Evolutionary conservation across 371 early-diverging fungal species (phyloP).

Genomic region (Mortierella sp.): DNA sequence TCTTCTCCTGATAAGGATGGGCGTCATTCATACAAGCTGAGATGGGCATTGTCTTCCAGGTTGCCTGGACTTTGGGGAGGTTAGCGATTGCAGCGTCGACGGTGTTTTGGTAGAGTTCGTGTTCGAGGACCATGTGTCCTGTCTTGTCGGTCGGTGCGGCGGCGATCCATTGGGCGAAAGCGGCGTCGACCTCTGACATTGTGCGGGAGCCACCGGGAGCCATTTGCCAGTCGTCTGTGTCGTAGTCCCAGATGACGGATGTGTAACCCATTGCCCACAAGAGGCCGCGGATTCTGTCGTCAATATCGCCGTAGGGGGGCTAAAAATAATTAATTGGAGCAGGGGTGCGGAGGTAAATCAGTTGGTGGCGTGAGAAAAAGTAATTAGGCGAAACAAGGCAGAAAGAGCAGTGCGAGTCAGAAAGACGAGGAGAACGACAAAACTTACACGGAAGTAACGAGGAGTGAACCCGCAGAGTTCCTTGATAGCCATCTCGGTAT

Average conservation of each 20-base stretch:
- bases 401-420: too few species aligned
- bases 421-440: too few species aligned
- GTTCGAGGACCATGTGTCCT: slow-evolving; percentile 70
- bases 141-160: slow-evolving; percentile 59
- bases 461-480: slow-evolving; percentile 61
- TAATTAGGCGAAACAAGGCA: not conserved
- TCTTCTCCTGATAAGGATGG: slow-evolving; percentile 65
- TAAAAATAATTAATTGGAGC: slow-evolving; percentile 16
- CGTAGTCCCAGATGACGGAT: slow-evolving; percentile 67
- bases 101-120: slow-evolving; percentile 66
- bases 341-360: not conserved
- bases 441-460: slow-evolving; percentile 57
- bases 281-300: slow-evolving; percentile 77
- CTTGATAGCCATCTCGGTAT: slow-evolving; percentile 77
- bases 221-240: slow-evolving; percentile 67
- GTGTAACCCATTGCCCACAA: slow-evolving; percentile 64
- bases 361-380: not conserved
- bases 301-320: slow-evolving; percentile 72
- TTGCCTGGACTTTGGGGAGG: slow-evolving; percentile 56
- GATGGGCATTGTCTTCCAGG: slow-evolving; percentile 58
- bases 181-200: slow-evolving; percentile 57
- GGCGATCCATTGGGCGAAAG: slow-evolving; percentile 64
- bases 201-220: slow-evolving; percentile 63
- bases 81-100: slow-evolving; percentile 74
- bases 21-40: slow-evolving; percentile 65